A percentile compares a stretch with the other conserved stretches of the same genome.
Evolutionary conservation across 352 stramenopile genomes (phyloP).

Genomic region (Phytophthora boehmeriae): DNA sequence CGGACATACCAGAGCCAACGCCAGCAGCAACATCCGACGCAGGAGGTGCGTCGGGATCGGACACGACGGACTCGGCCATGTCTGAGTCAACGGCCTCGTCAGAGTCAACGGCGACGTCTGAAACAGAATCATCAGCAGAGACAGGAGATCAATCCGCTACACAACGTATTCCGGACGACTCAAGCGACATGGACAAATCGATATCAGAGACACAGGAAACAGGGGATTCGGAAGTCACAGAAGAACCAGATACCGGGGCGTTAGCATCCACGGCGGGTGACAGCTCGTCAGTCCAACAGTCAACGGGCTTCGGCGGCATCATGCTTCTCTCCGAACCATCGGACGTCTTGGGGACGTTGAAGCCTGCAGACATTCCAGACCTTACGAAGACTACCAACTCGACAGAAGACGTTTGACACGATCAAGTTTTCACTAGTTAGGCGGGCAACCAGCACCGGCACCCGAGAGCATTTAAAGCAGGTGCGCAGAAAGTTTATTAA

Average conservation of each 20-base stretch:
- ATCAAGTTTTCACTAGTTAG: too few species aligned
- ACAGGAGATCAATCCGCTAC: constrained; percentile 2
- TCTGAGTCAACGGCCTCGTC: neutral
- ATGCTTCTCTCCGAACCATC: constrained; percentile 19
- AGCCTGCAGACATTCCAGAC: constrained; percentile 20
- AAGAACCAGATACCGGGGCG: neutral
- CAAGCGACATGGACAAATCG: neutral
- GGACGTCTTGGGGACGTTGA: constrained; percentile 27
- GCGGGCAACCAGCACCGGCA: neutral
- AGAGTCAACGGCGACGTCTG: constrained; percentile 8
- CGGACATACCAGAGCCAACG: neutral
- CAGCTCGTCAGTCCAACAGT: constrained; percentile 17
- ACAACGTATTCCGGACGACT: neutral
- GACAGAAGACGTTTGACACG: neutral
- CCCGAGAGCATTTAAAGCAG: constrained; percentile 11
- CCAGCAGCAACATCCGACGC: neutral
- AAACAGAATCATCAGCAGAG: constrained; percentile 12
- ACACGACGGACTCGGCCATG: constrained; percentile 1
- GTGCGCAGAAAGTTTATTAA: constrained; percentile 19
- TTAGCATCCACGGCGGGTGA: constrained; percentile 2
- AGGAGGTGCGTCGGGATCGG: neutral
- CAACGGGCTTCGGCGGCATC: constrained; percentile 19
- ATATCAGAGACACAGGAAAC: neutral
- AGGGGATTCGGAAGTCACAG: neutral
- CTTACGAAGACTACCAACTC: neutral